Evolutionary conservation across 441 rosid genomes (phyloP).

Genomic region (Eutrema salsugineum): DNA sequence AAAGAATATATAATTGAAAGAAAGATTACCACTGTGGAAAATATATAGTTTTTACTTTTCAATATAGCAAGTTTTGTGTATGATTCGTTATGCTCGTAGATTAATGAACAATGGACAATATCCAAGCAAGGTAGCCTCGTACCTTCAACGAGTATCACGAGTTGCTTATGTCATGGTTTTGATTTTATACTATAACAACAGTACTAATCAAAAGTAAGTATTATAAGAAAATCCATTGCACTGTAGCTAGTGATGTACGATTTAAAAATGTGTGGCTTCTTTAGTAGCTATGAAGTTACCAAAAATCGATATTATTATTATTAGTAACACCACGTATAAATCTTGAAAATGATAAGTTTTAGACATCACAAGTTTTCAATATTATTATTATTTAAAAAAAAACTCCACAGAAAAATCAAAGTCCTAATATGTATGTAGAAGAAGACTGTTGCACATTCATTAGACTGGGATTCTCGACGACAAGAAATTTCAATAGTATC

Average conservation of each 20-base stretch:
- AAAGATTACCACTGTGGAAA: neutral
- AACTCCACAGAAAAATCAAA: too few relatives aligned
- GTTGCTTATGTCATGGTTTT: neutral
- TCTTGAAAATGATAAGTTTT: too few relatives aligned
- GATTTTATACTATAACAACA: neutral
- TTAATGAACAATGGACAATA: conserved; percentile 12
- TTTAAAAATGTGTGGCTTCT: too few relatives aligned
- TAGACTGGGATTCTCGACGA: neutral
- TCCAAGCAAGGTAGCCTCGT: conserved; percentile 32
- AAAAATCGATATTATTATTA: too few relatives aligned
- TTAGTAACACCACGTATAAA: neutral
- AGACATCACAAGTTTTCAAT: too few relatives aligned
- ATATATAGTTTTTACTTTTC: neutral
- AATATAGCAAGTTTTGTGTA: neutral
- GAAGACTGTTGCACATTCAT: too few relatives aligned
- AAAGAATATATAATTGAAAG: neutral
- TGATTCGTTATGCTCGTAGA: conserved; percentile 14
- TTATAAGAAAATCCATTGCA: too few relatives aligned
- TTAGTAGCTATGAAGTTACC: too few relatives aligned
- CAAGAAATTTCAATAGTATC: neutral
- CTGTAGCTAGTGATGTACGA: too few relatives aligned
- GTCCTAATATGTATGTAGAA: too few relatives aligned
- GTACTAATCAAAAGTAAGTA: neutral
- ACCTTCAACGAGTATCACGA: conserved; percentile 27
- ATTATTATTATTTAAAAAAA: too few relatives aligned